Percentiles rank a stretch among this genome's conserved stretches.
Evolutionary conservation across 202 grass and related monocot genomes (phyloP).

Genomic region (Musa balbisiana): DNA sequence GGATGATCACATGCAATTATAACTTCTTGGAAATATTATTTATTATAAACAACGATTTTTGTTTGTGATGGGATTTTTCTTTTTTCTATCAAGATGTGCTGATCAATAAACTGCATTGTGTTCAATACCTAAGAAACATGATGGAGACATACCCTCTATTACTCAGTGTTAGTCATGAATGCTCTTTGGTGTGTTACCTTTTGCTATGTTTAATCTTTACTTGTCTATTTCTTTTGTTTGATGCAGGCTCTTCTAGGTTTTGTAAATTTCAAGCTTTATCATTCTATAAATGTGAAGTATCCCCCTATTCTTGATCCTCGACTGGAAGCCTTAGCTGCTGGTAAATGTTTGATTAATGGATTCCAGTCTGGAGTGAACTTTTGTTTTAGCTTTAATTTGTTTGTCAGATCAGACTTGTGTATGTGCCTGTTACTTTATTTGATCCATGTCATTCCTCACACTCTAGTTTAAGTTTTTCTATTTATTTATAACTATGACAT

Average conservation of each 20-base stretch:
- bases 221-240: constrained; percentile 1
- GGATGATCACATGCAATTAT: too few relatives aligned
- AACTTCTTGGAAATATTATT: too few relatives aligned
- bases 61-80: too few relatives aligned
- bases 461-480: background rate
- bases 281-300: constrained; percentile 98
- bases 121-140: too few relatives aligned
- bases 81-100: too few relatives aligned
- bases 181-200: too few relatives aligned
- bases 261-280: constrained; percentile 96
- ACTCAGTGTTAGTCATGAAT: too few relatives aligned
- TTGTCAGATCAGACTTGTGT: background rate
- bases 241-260: constrained; percentile 91
- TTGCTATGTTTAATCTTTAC: constrained; percentile 2
- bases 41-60: too few relatives aligned
- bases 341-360: constrained; percentile 35
- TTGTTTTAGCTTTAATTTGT: background rate
- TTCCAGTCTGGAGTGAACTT: background rate
- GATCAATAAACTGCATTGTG: too few relatives aligned
- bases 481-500: constrained; percentile 1
- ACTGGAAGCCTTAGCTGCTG: constrained; percentile 84
- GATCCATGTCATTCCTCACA: background rate
- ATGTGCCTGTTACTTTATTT: background rate
- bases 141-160: too few relatives aligned
- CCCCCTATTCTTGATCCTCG: constrained; percentile 80